Percentiles rank a stretch among this genome's conserved stretches.
Evolutionary conservation across 257 asterid species (phyloP).

Genomic region (Solanum chilense): DNA sequence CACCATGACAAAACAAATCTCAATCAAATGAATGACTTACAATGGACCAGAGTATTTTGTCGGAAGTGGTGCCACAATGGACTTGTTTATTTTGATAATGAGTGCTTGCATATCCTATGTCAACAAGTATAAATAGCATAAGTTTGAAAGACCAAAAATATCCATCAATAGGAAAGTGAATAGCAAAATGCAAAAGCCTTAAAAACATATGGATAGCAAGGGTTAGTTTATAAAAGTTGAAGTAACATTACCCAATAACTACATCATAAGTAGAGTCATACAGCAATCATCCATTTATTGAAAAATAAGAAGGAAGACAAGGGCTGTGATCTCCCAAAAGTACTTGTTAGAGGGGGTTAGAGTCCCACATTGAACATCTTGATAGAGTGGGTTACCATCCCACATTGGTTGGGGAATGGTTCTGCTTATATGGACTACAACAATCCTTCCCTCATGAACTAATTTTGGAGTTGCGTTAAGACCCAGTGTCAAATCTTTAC

Average conservation of each 20-base stretch:
- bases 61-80: constrained; percentile 78
- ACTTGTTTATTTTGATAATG: constrained; percentile 84
- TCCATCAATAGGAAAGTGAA: constrained; percentile 3
- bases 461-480: background rate
- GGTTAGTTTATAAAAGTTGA: background rate
- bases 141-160: constrained; percentile 3
- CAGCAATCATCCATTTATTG: background rate
- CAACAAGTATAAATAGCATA: constrained; percentile 7
- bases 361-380: background rate
- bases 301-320: background rate
- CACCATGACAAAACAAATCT: constrained; percentile 7
- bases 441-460: background rate
- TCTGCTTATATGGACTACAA: background rate
- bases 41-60: constrained; percentile 72
- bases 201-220: background rate
- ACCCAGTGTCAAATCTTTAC: background rate
- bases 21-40: constrained; percentile 28
- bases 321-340: background rate
- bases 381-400: background rate
- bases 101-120: constrained; percentile 89
- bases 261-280: background rate
- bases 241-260: background rate
- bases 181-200: background rate
- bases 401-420: background rate
- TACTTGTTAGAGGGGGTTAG: background rate